Evolutionary conservation across 1,284 basidiomycete genomes (phyloP).

Genomic region (Malassezia cuniculi): DNA sequence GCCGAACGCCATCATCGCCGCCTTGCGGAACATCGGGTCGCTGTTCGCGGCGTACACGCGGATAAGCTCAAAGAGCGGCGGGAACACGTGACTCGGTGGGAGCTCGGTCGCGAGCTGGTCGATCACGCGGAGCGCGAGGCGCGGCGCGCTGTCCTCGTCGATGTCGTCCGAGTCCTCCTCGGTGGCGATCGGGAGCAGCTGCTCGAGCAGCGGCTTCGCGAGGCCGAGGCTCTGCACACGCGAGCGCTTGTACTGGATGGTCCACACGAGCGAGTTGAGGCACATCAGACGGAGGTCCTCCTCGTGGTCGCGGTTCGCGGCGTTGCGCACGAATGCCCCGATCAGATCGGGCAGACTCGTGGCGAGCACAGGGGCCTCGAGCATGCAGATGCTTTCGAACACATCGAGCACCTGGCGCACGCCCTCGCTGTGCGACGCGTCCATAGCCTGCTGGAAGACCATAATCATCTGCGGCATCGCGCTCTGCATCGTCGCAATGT

Average conservation of each 20-base stretch:
- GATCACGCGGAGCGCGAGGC: conserved; percentile 86
- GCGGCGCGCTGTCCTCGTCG: conserved; percentile 74
- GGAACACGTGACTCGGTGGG: conserved; percentile 93
- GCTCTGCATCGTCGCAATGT: conserved; percentile 81
- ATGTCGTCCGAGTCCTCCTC: conserved; percentile 77
- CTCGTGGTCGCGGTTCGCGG: conserved; percentile 67
- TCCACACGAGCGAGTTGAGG: conserved; percentile 87
- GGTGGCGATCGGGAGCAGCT: conserved; percentile 82
- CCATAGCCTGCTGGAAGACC: conserved; percentile 78
- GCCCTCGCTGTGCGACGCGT: conserved; percentile 63
- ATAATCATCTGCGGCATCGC: conserved; percentile 79
- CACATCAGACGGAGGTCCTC: conserved; percentile 75
- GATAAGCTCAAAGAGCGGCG: conserved; percentile 59
- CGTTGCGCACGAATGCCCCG: conserved; percentile 73
- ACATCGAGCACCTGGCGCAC: conserved; percentile 88
- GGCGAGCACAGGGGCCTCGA: conserved; percentile 84
- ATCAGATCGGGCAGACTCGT: conserved; percentile 78
- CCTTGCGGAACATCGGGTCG: conserved; percentile 60
- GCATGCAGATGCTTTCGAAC: conserved; percentile 76
- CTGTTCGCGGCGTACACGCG: conserved; percentile 45
- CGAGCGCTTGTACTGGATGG: conserved; percentile 83
- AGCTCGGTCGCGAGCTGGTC: conserved; percentile 85
- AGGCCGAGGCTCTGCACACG: conserved; percentile 80
- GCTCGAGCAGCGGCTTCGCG: conserved; percentile 73
- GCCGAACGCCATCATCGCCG: conserved; percentile 89